Base-by-base conservation (phyloP, 148 eudicot species). In the Rhododendron williamsianum region DNA sequence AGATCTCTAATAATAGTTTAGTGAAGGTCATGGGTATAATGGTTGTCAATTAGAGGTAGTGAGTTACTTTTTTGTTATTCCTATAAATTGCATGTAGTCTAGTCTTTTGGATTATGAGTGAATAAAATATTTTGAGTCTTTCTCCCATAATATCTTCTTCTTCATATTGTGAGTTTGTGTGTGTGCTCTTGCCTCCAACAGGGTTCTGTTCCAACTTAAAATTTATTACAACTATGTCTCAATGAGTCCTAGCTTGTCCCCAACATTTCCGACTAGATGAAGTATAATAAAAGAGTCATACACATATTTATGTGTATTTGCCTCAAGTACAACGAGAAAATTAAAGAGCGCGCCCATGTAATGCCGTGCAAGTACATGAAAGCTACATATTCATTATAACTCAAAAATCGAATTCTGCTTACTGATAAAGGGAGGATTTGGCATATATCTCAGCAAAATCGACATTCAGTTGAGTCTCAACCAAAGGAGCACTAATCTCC, bases 361-460 rank as follows among this genome's bases (percentile, higher is more conserved):
- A 71, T 13, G 18, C 19, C 15, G 0, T 33, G 19, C 7, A 71
- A 71, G 8, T 71, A 71, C 38, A 27, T 10, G 73, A 71, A 71
- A 71, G 76, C 73, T 67, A 67, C 35, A 25, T 25, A 13, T 71
- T 11, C 35, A 12, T 67, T 33, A 4, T 15, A 71, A 30, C 36
- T 71, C 38, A 33, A 71, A 30, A 27, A 30, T 67, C 0, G 38
- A 25, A 71, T 33, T 30, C 4, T 41, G 81, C 92, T 84, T 91
- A 94, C 98, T 79, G 83, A 85, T 92, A 91, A 74, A 93, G 89
- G 9, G 89, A 78, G 67, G 96, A 94, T 35, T 86, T 90, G 43
- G 86, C 87, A 84, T 91, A 94, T 80, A 92, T 74, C 23, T 91
- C 87, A 13, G 92, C 94, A 89, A 93, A 94, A 83, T 94, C 93